Evolutionary conservation across 1,284 basidiomycete genomes (phyloP).

Genomic region (Mixia osmundae): DNA sequence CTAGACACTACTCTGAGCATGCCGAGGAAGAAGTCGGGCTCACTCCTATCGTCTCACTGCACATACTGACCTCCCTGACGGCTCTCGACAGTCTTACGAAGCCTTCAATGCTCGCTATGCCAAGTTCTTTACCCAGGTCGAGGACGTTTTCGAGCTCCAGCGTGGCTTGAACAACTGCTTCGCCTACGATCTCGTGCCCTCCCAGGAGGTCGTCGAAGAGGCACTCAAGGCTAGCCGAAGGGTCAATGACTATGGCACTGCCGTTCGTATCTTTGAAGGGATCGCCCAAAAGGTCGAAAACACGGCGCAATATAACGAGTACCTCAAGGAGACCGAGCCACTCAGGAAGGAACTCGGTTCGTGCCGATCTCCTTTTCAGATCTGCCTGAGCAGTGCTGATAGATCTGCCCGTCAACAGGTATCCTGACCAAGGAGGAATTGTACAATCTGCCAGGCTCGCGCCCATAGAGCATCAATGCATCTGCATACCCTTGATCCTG

Average conservation of each 20-base stretch:
- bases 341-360: constrained; percentile 70
- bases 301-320: constrained; percentile 70
- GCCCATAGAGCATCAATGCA: too few species aligned
- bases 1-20: too few species aligned
- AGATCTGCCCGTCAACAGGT: constrained; percentile 16
- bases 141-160: constrained; percentile 92
- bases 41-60: too few species aligned
- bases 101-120: constrained; percentile 82
- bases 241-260: constrained; percentile 91
- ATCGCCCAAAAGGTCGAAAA: constrained; percentile 75
- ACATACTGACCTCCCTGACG: too few species aligned
- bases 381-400: constrained; percentile 4
- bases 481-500: too few species aligned
- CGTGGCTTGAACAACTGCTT: constrained; percentile 98
- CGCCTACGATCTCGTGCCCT: constrained; percentile 89
- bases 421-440: constrained; percentile 29
- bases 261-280: constrained; percentile 66
- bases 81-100: constrained; percentile 86
- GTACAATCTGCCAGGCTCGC: too few species aligned
- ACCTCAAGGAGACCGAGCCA: constrained; percentile 63
- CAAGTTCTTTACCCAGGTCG: constrained; percentile 70
- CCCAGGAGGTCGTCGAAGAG: constrained; percentile 65
- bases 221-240: constrained; percentile 71
- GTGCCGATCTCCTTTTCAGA: constrained; percentile 20
- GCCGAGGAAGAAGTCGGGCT: too few species aligned